Conservation (phyloP, 768 basidiomycete genomes). For the Naganishia antarctica region DNA sequence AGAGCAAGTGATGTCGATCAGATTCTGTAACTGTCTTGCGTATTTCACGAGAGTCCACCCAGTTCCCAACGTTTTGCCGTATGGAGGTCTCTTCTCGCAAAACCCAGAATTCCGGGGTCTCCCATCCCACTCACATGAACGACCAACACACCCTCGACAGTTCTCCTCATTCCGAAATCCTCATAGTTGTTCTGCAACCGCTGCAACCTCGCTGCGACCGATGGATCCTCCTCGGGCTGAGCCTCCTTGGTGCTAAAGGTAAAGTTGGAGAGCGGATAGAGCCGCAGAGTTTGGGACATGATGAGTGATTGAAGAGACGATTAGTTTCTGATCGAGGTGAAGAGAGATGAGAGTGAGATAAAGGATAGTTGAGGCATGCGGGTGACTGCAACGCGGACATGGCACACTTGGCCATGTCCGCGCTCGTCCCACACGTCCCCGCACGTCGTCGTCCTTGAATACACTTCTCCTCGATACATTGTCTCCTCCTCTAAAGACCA, state of each 20-base stretch:
- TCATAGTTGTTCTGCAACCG: constrained; percentile 94
- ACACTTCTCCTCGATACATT: too few species aligned
- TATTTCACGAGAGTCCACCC: too few species aligned
- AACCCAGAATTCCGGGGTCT: too few species aligned
- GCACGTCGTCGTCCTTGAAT: too few species aligned
- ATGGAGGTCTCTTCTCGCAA: too few species aligned
- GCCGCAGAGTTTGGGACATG: constrained; percentile 16
- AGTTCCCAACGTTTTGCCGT: too few species aligned
- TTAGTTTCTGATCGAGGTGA: not conserved
- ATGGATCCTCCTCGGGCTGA: constrained; percentile 95
- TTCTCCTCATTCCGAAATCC: constrained; percentile 74
- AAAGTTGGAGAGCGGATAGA: constrained; percentile 30
- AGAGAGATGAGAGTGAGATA: not conserved
- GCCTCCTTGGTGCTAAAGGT: constrained; percentile 76
- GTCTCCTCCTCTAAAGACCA: not conserved
- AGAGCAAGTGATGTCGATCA: constrained; percentile 41
- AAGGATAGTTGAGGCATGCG: too few species aligned
- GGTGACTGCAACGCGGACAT: too few species aligned
- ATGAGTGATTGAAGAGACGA: not conserved
- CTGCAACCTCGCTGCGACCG: constrained; percentile 87
- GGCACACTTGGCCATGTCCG: not conserved
- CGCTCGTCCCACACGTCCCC: too few species aligned
- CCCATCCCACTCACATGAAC: constrained; percentile 35
- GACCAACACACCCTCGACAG: constrained; percentile 62
- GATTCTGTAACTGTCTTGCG: not conserved